Conservation (phyloP, 306 rosid genomes). For the Luffa aegyptiaca region DNA sequence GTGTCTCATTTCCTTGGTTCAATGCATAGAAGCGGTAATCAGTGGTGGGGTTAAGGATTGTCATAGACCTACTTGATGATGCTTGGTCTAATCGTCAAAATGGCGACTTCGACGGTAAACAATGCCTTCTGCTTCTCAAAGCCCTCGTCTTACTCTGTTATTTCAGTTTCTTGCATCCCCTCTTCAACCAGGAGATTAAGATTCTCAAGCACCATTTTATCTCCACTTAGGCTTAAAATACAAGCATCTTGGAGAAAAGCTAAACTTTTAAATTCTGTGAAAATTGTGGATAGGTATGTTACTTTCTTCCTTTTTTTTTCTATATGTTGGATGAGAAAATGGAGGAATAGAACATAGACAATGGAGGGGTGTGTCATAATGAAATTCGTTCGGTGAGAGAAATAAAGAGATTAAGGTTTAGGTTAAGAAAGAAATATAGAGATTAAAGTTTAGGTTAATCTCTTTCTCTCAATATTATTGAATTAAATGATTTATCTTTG, state of each 20-base stretch:
- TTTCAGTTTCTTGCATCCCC: constrained; percentile 3
- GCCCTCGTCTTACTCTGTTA: not conserved
- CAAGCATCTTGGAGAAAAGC: constrained; percentile 9
- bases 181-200: not conserved
- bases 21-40: too few relatives aligned
- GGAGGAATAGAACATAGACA: not conserved
- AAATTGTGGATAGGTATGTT: constrained; percentile 38
- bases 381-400: too few relatives aligned
- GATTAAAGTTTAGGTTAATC: too few relatives aligned
- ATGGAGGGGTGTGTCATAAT: too few relatives aligned
- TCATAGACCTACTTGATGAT: too few relatives aligned
- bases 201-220: constrained; percentile 12
- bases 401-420: too few relatives aligned
- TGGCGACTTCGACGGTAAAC: constrained; percentile 10
- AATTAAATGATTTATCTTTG: too few relatives aligned
- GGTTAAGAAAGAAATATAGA: too few relatives aligned
- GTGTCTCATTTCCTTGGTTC: too few relatives aligned
- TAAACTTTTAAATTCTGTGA: constrained; percentile 15
- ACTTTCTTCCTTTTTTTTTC: not conserved
- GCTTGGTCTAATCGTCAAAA: not conserved
- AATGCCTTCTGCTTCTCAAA: constrained; percentile 3
- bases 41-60: too few relatives aligned
- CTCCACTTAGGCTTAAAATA: constrained; percentile 17
- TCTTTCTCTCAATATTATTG: too few relatives aligned
- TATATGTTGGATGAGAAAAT: not conserved